Evolutionary conservation across 2,329 filamentous ascomycete species (phyloP).

Genomic region (Fusarium newnesense): DNA sequence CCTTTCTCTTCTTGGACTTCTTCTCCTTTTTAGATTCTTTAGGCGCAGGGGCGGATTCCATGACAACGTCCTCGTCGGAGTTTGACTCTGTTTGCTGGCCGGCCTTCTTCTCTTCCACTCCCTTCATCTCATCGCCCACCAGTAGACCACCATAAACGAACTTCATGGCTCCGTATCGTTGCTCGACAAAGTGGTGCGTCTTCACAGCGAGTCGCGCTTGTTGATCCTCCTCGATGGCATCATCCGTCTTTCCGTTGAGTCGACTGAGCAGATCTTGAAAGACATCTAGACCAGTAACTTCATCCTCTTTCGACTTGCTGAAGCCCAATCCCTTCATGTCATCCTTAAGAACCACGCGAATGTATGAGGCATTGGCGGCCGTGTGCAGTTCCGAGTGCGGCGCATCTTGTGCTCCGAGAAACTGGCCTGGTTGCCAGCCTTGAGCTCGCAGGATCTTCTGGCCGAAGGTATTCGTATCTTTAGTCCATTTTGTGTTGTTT

Average conservation of each 20-base stretch:
- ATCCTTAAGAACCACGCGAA: slow-evolving; percentile 86
- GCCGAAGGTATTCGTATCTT: slow-evolving; percentile 83
- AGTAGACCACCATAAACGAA: slow-evolving; percentile 88
- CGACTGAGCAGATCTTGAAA: slow-evolving; percentile 88
- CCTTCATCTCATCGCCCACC: slow-evolving; percentile 66
- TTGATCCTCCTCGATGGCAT: slow-evolving; percentile 76
- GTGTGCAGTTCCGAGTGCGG: slow-evolving; percentile 81
- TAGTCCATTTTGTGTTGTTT: slow-evolving; percentile 94
- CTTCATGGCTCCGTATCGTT: slow-evolving; percentile 81
- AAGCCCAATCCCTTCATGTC: slow-evolving; percentile 92
- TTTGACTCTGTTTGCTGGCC: slow-evolving; percentile 18
- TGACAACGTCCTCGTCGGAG: slow-evolving; percentile 34
- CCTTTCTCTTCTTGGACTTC: slow-evolving; percentile 62
- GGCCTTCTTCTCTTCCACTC: slow-evolving; percentile 37
- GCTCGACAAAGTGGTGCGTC: slow-evolving; percentile 77
- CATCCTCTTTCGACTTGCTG: slow-evolving; percentile 76
- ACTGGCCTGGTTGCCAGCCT: slow-evolving; percentile 89
- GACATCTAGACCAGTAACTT: slow-evolving; percentile 85
- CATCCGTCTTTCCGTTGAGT: slow-evolving; percentile 86
- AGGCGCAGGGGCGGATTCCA: slow-evolving; percentile 34
- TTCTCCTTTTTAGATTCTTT: slow-evolving; percentile 54
- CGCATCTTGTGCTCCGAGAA: slow-evolving; percentile 81
- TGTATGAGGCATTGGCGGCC: slow-evolving; percentile 83
- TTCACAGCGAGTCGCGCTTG: slow-evolving; percentile 75
- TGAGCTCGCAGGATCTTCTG: slow-evolving; percentile 89